A percentile compares a stretch with the other conserved stretches of the same genome.
phyloP scores from a whole-genome alignment of 345 rosid genomes.

The Gossypium herbaceum region DNA sequence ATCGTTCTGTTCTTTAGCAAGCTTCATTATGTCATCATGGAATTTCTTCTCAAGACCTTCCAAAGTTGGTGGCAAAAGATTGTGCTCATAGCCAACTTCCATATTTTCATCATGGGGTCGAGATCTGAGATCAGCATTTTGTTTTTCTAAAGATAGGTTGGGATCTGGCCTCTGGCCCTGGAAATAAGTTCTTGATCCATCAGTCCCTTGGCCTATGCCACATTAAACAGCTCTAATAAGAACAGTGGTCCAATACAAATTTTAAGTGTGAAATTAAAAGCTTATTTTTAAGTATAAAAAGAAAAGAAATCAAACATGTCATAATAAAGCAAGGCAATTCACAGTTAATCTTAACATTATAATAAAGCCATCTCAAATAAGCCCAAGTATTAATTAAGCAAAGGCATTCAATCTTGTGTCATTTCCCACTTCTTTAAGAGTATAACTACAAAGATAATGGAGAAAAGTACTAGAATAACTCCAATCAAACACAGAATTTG shows the following conservation, averaged over 20 bases:
- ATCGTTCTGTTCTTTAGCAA: constrained; percentile 63
- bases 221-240: constrained; percentile 4
- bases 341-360: constrained; percentile 5
- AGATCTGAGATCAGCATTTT: constrained; percentile 47
- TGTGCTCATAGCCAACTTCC: constrained; percentile 48
- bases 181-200: constrained; percentile 57
- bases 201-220: constrained; percentile 67
- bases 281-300: neutral
- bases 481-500: neutral
- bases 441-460: neutral
- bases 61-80: constrained; percentile 41
- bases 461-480: neutral
- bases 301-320: neutral
- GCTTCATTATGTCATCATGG: constrained; percentile 58
- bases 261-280: neutral
- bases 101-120: constrained; percentile 51
- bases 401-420: neutral
- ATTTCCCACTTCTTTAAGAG: neutral
- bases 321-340: neutral
- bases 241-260: constrained; percentile 2
- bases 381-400: neutral
- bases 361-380: neutral
- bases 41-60: constrained; percentile 72
- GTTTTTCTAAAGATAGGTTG: constrained; percentile 45
- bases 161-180: constrained; percentile 53